A percentile compares a stretch with the other conserved stretches of the same genome.
Evolutionary conservation across 2,329 filamentous ascomycete genomes (phyloP).

Genomic region (Pleomassaria siparia): DNA sequence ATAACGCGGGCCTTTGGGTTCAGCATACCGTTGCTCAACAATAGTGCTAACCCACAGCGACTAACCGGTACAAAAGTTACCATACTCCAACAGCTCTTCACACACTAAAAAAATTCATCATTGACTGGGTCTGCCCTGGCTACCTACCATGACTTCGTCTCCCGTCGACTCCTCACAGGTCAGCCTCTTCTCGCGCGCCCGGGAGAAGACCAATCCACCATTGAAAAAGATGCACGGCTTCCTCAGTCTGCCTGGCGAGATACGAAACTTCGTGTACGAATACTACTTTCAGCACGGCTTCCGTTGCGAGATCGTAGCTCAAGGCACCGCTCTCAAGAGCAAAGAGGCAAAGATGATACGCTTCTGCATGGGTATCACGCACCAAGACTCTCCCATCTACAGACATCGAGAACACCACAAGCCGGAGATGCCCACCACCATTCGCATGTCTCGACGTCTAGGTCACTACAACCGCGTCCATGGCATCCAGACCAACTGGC

Average conservation of each 20-base stretch:
- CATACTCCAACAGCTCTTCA: too few species aligned
- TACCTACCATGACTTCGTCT: too few species aligned
- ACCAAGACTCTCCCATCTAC: neutral
- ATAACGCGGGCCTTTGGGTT: too few species aligned
- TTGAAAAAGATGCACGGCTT: slow-evolving; percentile 29
- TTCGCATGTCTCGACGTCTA: slow-evolving; percentile 20
- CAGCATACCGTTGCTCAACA: too few species aligned
- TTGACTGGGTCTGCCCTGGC: too few species aligned
- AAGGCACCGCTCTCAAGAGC: slow-evolving; percentile 11
- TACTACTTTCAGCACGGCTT: slow-evolving; percentile 34
- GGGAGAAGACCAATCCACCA: slow-evolving; percentile 6
- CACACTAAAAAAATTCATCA: too few species aligned
- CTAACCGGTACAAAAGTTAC: too few species aligned
- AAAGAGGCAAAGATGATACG: slow-evolving; percentile 15
- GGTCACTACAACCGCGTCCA: slow-evolving; percentile 21
- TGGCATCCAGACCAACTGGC: slow-evolving; percentile 31
- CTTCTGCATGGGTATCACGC: slow-evolving; percentile 9
- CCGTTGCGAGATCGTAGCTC: slow-evolving; percentile 28
- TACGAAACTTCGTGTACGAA: slow-evolving; percentile 53
- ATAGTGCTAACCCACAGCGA: too few species aligned
- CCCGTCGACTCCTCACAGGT: too few species aligned
- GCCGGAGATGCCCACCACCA: neutral
- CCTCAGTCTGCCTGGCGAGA: slow-evolving; percentile 50
- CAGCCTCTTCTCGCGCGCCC: slow-evolving; percentile 16
- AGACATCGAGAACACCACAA: neutral